Evolutionary conservation across 2,329 filamentous ascomycete species (phyloP).

Genomic region (Sclerotinia spermophila): DNA sequence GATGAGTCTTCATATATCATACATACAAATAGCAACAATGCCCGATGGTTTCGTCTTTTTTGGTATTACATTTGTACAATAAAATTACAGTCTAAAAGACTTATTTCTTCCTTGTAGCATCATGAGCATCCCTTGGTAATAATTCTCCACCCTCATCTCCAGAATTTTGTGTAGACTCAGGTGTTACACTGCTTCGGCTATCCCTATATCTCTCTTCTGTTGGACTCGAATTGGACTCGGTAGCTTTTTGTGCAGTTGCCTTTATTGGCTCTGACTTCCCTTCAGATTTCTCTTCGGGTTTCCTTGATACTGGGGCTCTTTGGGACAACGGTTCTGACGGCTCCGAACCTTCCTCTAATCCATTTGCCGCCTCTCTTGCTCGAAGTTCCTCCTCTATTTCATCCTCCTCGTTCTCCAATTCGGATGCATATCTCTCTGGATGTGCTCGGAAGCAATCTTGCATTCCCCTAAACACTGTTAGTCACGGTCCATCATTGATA

Average conservation of each 20-base stretch:
- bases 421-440: conserved; percentile 88
- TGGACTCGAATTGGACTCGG: not conserved
- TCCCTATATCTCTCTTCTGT: not conserved
- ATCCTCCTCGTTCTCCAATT: conserved; percentile 75
- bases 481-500: conserved; percentile 20
- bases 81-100: conserved; percentile 16
- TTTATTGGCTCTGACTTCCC: conserved; percentile 1
- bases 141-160: conserved; percentile 42
- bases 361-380: conserved; percentile 27
- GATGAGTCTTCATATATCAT: not conserved
- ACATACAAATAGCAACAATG: not conserved
- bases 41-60: conserved; percentile 13
- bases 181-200: not conserved
- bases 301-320: conserved; percentile 9
- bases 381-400: conserved; percentile 41
- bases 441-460: conserved; percentile 93
- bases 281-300: not conserved
- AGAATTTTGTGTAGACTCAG: conserved; percentile 23
- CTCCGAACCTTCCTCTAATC: conserved; percentile 16
- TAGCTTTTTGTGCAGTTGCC: conserved; percentile 6
- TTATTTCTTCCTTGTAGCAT: conserved; percentile 36
- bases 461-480: conserved; percentile 66
- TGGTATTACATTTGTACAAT: conserved; percentile 31
- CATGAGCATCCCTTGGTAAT: conserved; percentile 49
- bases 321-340: conserved; percentile 6